These are phyloP conservation scores for Phytopythium kandeliae DNA, from an alignment of 352 stramenopile genomes.

Conservation along the genomic window DNA sequence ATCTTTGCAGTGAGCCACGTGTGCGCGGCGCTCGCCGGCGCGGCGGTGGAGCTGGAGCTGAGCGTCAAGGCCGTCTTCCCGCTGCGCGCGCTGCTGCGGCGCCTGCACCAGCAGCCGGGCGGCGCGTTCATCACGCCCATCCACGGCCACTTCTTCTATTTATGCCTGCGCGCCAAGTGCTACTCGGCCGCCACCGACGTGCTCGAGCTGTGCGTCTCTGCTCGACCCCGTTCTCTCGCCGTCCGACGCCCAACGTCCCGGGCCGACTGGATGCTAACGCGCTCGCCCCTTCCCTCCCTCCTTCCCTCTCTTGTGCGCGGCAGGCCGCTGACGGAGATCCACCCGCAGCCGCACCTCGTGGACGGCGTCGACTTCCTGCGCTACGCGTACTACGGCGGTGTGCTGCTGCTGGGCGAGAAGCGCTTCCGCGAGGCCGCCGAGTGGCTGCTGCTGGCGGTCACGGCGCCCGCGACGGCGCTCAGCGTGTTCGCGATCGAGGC, in stretches of 20 bases:
- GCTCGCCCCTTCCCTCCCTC: too few species aligned
- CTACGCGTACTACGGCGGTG: slow-evolving; percentile 82
- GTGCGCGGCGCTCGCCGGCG: slow-evolving; percentile 35
- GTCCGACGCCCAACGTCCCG: not conserved
- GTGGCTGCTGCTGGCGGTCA: slow-evolving; percentile 69
- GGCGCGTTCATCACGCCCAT: slow-evolving; percentile 53
- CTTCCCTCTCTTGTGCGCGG: too few species aligned
- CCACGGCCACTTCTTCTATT: slow-evolving; percentile 70
- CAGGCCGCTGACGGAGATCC: slow-evolving; percentile 69
- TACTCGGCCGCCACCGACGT: slow-evolving; percentile 69
- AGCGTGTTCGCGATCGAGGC: slow-evolving; percentile 78
- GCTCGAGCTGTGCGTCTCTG: slow-evolving; percentile 48
- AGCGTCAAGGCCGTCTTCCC: slow-evolving; percentile 63
- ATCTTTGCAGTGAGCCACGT: slow-evolving; percentile 41
- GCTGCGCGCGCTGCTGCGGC: slow-evolving; percentile 57
- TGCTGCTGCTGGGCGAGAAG: slow-evolving; percentile 74
- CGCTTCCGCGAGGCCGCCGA: slow-evolving; percentile 68
- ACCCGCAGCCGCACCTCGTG: slow-evolving; percentile 48
- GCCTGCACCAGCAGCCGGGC: slow-evolving; percentile 47
- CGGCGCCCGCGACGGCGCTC: slow-evolving; percentile 58
- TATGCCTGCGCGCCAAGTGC: slow-evolving; percentile 76
- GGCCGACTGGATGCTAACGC: not conserved
- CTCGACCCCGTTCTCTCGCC: too few species aligned
- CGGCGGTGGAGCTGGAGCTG: slow-evolving; percentile 45
- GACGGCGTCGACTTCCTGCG: slow-evolving; percentile 60